Evolutionary conservation across 2,329 filamentous ascomycete genomes (phyloP).

Genomic region (Didymellaceae sp.): DNA sequence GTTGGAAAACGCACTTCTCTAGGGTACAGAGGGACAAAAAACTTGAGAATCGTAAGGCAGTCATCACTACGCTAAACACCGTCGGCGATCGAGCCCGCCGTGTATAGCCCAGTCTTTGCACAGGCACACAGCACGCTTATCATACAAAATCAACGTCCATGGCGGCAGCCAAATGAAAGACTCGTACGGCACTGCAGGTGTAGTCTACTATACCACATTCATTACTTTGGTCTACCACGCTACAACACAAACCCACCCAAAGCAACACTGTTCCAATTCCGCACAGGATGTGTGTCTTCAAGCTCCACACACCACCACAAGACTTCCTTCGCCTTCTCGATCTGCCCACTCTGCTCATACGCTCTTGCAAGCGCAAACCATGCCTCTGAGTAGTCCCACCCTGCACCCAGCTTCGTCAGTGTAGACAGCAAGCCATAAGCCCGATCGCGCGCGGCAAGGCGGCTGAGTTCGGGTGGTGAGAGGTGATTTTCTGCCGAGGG

Average conservation of each 20-base stretch:
- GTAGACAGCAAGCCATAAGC: slow-evolving; percentile 83
- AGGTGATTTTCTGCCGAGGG: slow-evolving; percentile 45
- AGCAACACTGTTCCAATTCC: slow-evolving; percentile 75
- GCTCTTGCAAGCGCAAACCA: slow-evolving; percentile 89
- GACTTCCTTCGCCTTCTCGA: slow-evolving; percentile 87
- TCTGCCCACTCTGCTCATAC: slow-evolving; percentile 84
- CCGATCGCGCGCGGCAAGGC: slow-evolving; percentile 87
- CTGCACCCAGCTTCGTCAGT: slow-evolving; percentile 81
- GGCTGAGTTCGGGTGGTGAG: slow-evolving; percentile 75
- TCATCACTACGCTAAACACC: no score
- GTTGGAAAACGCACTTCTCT: no score
- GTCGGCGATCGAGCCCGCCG: no score
- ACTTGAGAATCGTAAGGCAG: no score
- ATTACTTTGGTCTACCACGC: no score
- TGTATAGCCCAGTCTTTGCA: no score
- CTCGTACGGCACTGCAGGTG: no score
- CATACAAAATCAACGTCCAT: no score
- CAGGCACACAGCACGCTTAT: no score
- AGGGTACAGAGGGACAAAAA: no score
- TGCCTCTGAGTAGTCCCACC: slow-evolving; percentile 92
- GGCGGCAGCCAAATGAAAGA: no score
- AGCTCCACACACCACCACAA: slow-evolving; percentile 98
- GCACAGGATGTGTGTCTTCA: slow-evolving; percentile 81
- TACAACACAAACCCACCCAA: slow-evolving; percentile 43
- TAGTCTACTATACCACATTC: no score